These are phyloP conservation scores for Sonneratia caseolaris DNA, from an alignment of 345 rosid genomes.

Conservation along the genomic window DNA sequence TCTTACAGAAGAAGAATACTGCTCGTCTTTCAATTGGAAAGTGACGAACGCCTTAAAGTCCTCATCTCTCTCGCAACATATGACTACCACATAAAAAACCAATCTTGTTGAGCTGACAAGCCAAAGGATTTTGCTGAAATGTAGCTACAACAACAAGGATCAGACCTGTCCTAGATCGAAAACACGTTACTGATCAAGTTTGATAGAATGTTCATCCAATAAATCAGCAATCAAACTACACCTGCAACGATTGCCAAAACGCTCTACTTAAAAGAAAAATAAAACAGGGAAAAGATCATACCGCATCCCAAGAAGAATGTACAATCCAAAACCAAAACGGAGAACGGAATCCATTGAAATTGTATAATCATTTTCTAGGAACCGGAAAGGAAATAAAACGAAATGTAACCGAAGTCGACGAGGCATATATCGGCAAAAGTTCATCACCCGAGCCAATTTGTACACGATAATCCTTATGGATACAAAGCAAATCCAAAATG, in stretches of 20 bases:
- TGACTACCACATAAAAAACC: background rate
- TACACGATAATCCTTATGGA: background rate
- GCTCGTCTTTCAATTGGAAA: background rate
- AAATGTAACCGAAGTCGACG: background rate
- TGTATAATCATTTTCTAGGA: too few relatives aligned
- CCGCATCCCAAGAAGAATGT: background rate
- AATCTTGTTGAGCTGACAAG: too few relatives aligned
- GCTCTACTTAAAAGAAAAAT: background rate
- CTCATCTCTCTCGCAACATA: background rate
- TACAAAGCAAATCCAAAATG: background rate
- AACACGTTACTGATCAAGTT: background rate
- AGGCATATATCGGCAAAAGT: background rate
- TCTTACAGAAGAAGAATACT: background rate
- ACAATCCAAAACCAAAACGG: background rate
- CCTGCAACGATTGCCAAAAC: background rate
- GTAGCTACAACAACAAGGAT: background rate
- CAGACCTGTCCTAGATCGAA: background rate
- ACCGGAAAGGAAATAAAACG: background rate
- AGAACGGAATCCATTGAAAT: background rate
- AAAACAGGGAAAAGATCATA: background rate
- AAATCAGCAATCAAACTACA: background rate
- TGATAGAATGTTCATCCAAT: background rate
- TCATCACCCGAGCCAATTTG: background rate
- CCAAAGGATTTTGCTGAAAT: background rate
- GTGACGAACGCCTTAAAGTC: background rate